These are phyloP conservation scores for Naematelia encephala DNA, from an alignment of 768 basidiomycete genomes.

Conservation along the genomic window DNA sequence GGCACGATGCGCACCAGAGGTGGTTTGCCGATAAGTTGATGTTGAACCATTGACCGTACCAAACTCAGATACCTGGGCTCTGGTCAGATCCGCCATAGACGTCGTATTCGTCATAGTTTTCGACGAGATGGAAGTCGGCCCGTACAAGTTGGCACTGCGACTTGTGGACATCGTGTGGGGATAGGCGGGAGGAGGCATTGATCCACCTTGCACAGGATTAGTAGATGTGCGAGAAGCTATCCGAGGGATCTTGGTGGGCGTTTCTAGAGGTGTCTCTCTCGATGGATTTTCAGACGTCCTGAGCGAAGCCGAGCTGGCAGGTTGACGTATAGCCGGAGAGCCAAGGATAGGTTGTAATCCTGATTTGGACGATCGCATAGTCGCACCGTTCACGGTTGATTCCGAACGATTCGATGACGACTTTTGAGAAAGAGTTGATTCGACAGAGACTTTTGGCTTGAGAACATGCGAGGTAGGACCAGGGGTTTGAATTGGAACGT, in stretches of 20 bases:
- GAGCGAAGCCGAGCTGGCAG: constrained; percentile 15
- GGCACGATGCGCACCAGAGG: constrained; percentile 36
- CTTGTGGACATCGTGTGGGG: constrained; percentile 14
- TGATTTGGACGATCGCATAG: constrained; percentile 4
- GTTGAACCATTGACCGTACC: constrained; percentile 23
- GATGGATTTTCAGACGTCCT: constrained; percentile 15
- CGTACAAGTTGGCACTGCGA: constrained; percentile 61
- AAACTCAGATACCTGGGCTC: constrained; percentile 32
- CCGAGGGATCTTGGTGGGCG: constrained; percentile 51
- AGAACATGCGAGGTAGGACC: constrained; percentile 5
- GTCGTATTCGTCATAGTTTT: constrained; percentile 52
- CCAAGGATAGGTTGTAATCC: constrained; percentile 36
- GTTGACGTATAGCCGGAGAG: constrained; percentile 25
- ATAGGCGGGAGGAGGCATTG: constrained; percentile 36
- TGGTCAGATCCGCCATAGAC: constrained; percentile 25
- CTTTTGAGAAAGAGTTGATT: constrained; percentile 12
- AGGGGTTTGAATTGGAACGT: constrained; percentile 2
- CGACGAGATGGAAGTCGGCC: constrained; percentile 44
- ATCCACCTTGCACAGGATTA: constrained; percentile 18
- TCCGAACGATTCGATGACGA: constrained; percentile 18
- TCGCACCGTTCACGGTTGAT: constrained; percentile 27
- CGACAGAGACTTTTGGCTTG: constrained; percentile 24
- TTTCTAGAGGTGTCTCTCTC: constrained; percentile 31
- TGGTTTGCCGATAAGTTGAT: constrained; percentile 9
- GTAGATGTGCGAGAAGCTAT: constrained; percentile 34